Evolutionary conservation across 2,329 filamentous ascomycete genomes (phyloP).

Genomic region (Gnomoniopsis sp.): DNA sequence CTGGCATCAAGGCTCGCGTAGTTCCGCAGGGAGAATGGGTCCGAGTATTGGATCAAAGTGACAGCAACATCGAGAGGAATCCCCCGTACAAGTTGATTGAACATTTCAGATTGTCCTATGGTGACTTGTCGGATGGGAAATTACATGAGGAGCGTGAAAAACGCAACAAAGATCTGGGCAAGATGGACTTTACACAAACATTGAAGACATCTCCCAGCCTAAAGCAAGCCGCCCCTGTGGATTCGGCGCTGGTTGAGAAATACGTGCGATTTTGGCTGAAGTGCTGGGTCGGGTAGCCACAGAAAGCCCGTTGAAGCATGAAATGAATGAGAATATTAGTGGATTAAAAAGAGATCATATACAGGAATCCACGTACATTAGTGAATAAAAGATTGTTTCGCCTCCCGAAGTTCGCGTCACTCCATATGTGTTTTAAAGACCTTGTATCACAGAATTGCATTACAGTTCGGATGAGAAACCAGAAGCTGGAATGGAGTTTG

Average conservation of each 20-base stretch:
- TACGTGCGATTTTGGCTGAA: neutral
- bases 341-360: too few species aligned
- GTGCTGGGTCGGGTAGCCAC: neutral
- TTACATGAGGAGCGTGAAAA: neutral
- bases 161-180: neutral
- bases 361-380: too few species aligned
- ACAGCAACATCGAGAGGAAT: conserved; percentile 38
- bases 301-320: neutral
- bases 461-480: neutral
- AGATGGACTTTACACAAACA: neutral
- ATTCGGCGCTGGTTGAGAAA: neutral
- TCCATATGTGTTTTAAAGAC: too few species aligned
- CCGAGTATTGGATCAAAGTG: conserved; percentile 37
- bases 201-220: neutral
- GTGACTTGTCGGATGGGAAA: neutral
- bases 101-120: neutral
- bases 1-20: conserved; percentile 41
- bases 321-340: neutral
- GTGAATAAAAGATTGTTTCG: too few species aligned
- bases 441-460: too few species aligned
- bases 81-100: conserved; percentile 33
- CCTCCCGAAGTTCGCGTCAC: too few species aligned
- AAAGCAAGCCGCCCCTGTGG: neutral
- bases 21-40: conserved; percentile 45
- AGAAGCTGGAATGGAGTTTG: neutral